Base-by-base conservation (phyloP, 139 green algal species). In the Zygnema cylindricum region DNA sequence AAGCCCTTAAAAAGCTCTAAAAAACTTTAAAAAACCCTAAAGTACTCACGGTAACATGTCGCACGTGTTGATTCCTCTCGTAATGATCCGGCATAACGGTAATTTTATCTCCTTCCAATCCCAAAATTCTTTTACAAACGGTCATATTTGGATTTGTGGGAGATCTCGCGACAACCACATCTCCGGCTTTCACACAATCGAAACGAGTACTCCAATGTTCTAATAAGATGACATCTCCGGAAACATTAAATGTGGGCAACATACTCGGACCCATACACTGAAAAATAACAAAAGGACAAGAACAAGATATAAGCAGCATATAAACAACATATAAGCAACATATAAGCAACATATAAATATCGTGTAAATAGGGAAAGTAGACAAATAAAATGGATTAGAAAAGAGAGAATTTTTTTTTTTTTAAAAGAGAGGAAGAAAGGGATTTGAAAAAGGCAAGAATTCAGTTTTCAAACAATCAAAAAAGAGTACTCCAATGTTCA, bases 241-340 rank as follows among this genome's bases (percentile, higher is more conserved):
- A 32, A 23, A 89, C 82, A 79, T 97, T 96, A 84, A 98, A 95
- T 3, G 94, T 97, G 21, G 95, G 95, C 81, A 96, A 81, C 94
- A 98, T 98, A 87, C 89, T 95, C 0, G 95, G 95, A 0, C 95
- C 95, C 2, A 95, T 87, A 89, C 94, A 96, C 92, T 95, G 91
- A 69, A 81, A 30, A 23, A n/a, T n/a, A n/a, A n/a, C 57, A 73
- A 73, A 73, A 73, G 30, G 30, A 73, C 30, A 73, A 73, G 30
- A 73, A 73, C 30, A 73, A 73, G 30, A 73, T 36, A 73, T 36
- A 73, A 73, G 30, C 30, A 73, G 30, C 30, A 73, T 36, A 73
- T 36, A 73, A 73, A 73, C 30, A 73, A 73, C 30, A 73, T 36
- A 73, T 36, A 73, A 73, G 30, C 30, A 73, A 73, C 30, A 73